Base-by-base conservation (phyloP, 768 basidiomycete species). In the Floccularia luteovirens region DNA sequence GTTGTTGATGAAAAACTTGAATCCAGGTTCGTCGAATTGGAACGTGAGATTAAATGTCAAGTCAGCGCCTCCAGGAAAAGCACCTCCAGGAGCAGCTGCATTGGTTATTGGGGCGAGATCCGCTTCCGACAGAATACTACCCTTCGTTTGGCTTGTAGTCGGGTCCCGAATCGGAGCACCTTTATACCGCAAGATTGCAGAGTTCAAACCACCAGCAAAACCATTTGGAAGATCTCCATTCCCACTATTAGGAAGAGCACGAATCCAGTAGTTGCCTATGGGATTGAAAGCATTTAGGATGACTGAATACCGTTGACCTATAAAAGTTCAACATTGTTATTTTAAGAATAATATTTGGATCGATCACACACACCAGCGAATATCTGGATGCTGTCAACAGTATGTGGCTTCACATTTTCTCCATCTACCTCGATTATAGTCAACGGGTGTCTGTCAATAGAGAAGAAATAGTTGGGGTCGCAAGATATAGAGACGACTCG, bases 101-200 rank as follows among this genome's bases (percentile, higher is more conserved):
- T 21, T 4, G 36, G 13, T 23, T 32, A 30, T 4, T 23, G 3
- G 3, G 32, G 12, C 13, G 3, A 25, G 4, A 41, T 23, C 24
- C 17, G 12, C 8, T 7, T 23, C n/a, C 8, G 16, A 6, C 14
- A 10, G 16, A 6, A 11, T 17, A 1, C 24, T 42, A 8, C 31
- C 51, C 3, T 42, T 16, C 1, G 56, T 48, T 4, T 60, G 54
- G 2, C 39, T 53, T 1, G 64, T 66, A 0, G 59, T 65, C 0
- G 75, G 74, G 25, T 75, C 61, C 0, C 39, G 44, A 8, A 28
- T 35, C 1, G 58, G 44, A 0, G 70, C 72, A 13, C 71, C 71
- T 8, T 28, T 43, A 50, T 78, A 78, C 10, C 70, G 65, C 5
- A 77, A 55, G 33, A 77, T 74, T 1, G 73, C 79, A 8, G 70